Conservation (phyloP, 2,329 filamentous ascomycete species). For the Fusarium annulatum region DNA sequence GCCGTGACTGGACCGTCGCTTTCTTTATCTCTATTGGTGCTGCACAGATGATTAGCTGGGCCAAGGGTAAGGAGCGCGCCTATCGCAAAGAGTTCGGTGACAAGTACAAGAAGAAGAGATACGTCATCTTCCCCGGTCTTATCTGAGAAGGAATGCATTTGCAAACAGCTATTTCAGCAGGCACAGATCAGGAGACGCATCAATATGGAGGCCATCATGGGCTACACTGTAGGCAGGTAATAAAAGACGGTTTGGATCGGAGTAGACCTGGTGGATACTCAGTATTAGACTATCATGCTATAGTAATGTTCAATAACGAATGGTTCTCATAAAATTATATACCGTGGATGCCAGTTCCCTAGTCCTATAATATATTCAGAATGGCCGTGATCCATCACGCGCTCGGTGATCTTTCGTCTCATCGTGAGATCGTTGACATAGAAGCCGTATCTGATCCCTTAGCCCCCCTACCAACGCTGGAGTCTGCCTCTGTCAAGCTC, state of each 20-base stretch:
- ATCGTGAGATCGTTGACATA: slow-evolving; percentile 48
- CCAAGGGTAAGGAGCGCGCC: slow-evolving; percentile 88
- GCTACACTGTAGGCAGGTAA: neutral
- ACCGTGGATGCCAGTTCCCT: slow-evolving; percentile 3
- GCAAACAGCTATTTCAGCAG: neutral
- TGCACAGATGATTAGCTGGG: slow-evolving; percentile 88
- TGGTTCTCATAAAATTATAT: neutral
- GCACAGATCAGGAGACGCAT: neutral
- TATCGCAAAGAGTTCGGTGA: slow-evolving; percentile 92
- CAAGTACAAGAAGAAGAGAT: slow-evolving; percentile 95
- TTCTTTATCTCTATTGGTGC: slow-evolving; percentile 80
- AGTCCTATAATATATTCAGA: neutral
- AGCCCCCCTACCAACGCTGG: slow-evolving; percentile 48
- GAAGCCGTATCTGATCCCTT: slow-evolving; percentile 55
- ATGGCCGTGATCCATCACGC: slow-evolving; percentile 4
- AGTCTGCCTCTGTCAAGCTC: slow-evolving; percentile 52
- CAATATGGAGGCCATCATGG: neutral
- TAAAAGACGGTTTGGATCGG: slow-evolving; percentile 1
- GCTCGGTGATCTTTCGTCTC: neutral
- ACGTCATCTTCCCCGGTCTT: slow-evolving; percentile 81
- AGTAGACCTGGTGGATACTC: slow-evolving; percentile 8
- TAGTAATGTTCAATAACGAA: neutral
- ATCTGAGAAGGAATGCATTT: slow-evolving; percentile 58
- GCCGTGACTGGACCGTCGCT: slow-evolving; percentile 80
- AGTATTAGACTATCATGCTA: neutral